Percentiles rank a stretch among this genome's conserved stretches.
phyloP scores from a whole-genome alignment of 2,329 filamentous ascomycete species.

The Clarireedia monteithiana region DNA sequence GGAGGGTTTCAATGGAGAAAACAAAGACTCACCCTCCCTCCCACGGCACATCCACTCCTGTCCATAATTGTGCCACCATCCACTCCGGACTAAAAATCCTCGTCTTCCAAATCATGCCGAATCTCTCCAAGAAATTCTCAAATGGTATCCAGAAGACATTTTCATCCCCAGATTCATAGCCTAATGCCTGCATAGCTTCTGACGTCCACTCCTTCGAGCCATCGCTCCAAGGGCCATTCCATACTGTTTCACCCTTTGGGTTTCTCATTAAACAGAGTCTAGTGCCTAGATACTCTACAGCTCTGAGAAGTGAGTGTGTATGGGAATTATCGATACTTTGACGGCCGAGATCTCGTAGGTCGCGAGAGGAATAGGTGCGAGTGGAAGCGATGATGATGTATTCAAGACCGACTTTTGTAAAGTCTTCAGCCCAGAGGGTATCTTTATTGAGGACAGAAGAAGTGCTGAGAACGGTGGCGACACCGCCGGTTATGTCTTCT shows the following conservation, averaged over 20 bases:
- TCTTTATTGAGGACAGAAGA: constrained; percentile 71
- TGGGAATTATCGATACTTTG: constrained; percentile 50
- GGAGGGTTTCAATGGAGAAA: no score
- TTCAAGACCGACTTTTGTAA: constrained; percentile 71
- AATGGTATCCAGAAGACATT: constrained; percentile 58
- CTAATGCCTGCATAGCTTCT: constrained; percentile 48
- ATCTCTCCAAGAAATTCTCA: constrained; percentile 53
- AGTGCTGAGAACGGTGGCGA: constrained; percentile 60
- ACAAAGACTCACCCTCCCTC: no score
- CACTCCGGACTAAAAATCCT: constrained; percentile 52
- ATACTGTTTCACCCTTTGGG: constrained; percentile 52
- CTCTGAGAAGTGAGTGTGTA: constrained; percentile 51
- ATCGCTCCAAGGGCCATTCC: constrained; percentile 51
- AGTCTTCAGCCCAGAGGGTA: constrained; percentile 74
- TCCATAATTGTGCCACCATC: constrained; percentile 51
- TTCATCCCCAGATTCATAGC: constrained; percentile 53
- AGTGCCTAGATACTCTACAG: constrained; percentile 43
- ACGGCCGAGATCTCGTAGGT: constrained; percentile 26
- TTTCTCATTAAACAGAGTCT: constrained; percentile 46
- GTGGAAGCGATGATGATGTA: constrained; percentile 66
- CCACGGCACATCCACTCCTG: not conserved
- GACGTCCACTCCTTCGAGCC: constrained; percentile 56
- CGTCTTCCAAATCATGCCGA: constrained; percentile 51
- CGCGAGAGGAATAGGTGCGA: constrained; percentile 29
- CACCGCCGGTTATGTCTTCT: constrained; percentile 58